Evolutionary conservation across 768 basidiomycete genomes (phyloP), one percentile per base, ranked within the genome.

Genomic region (Sporobolomyces phaffii): DNA sequence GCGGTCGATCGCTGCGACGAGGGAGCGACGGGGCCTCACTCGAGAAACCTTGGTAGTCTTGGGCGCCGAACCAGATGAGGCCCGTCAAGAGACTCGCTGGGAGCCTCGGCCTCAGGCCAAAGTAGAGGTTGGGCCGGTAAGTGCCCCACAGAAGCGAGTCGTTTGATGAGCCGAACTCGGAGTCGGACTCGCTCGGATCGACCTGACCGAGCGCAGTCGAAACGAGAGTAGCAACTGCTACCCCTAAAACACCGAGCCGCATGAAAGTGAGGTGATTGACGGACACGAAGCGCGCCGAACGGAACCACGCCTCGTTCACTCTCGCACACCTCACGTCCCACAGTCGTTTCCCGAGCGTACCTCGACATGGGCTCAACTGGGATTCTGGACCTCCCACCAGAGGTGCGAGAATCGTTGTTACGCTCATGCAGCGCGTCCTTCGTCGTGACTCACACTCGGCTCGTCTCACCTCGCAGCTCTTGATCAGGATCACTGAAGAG

Each of bases 41-140:
- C 24, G 69, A 64, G 62, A 77, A 76, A 1, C 89, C 87, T 74
- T 86, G 81, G 75, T 85, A 96, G 78, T 94, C 84, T 43, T 90
- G 86, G 11, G 89, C 86, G 34, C 92, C 90, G 76, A 90, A 91
- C 93, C 93, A 97, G 78, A 94, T 84, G 38, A 98, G 83, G 17
- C 93, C 93, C 3, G 89, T 90, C 85, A 92, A 84, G 31, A 97
- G 82, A n/a, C 89, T 90, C 73, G 89, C 85, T 0, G 92, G 91
- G 69, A 90, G 79, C 48, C 87, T 83, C 17, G 93, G 90, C 53
- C 90, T 81, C 49, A 96, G 81, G 24, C 93, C 93, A 78, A 96
- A 94, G 79, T 98, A 98, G n/a, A 96, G 82, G 74, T 91, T 90
- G 0, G 93, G 90, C 45, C 93, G 81, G 78, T 91, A 96, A 0